Evolutionary conservation across 2,329 filamentous ascomycete genomes (phyloP), one percentile per base, ranked within the genome.

Genomic region (Penicillium frequentans): DNA sequence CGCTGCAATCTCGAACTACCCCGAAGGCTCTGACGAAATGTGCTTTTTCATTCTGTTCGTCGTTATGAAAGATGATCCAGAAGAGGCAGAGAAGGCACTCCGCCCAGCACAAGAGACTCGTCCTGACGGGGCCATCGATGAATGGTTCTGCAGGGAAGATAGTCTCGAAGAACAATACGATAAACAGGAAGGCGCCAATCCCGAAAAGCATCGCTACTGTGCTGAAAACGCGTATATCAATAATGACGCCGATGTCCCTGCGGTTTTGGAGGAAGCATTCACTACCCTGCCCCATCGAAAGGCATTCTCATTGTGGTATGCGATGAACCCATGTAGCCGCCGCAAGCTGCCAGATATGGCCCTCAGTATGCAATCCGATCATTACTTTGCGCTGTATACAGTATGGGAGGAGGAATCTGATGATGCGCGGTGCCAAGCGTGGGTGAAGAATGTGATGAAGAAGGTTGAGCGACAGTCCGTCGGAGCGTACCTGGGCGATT

Each of bases 371-470:
- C 81, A 84, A 54, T 77, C 75, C 0, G 82, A 85, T 61, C 82
- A 85, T 65, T 85, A 85, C 66, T 80, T 85, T 64, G 81, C 82
- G 1, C 53, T 82, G 3, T 85, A 84, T 61, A 73, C 79, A 0
- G 69, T 83, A 2, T 84, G 80, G 77, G 77, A 82, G 49, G 69
- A 81, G 24, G 70, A 67, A 19, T 58, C 64, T 2, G 80, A 84
- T 39, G 82, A 84, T 57, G 66, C 63, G 0, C 58, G 61, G n/a
- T 81, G 77, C 64, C 68, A 69, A 29, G 59, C 43, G 1, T 85
- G 82, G 82, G 73, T 82, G 1, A 64, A 65, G n/a, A 59, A 72
- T 24, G 63, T 77, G 1, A 79, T 82, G 70, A 60, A 52, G 27
- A 52, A 64, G 7, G 69, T 82, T 1, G 75, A 79, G 62, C 61